phyloP scores from a whole-genome alignment of 2,329 filamentous ascomycete genomes.

The Allantophomopsis cytisporea region DNA sequence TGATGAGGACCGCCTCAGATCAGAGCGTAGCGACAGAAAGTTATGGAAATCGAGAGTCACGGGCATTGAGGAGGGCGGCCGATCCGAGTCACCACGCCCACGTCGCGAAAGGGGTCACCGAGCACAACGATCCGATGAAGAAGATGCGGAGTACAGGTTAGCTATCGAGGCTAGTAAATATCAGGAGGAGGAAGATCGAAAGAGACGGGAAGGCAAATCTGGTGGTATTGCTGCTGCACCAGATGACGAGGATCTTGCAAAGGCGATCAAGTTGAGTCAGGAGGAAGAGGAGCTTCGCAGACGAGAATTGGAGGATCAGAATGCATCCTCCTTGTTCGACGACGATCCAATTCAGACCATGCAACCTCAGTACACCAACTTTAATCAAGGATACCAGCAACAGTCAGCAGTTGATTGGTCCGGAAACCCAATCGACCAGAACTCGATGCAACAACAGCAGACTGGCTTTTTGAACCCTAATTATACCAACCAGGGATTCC shows the following conservation, averaged over 20 bases:
- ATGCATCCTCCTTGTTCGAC: constrained; percentile 80
- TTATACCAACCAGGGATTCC: constrained; percentile 39
- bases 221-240: constrained; percentile 26
- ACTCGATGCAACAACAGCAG: constrained; percentile 59
- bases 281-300: constrained; percentile 86
- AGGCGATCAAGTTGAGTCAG: constrained; percentile 88
- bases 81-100: constrained; percentile 28
- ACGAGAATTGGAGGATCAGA: constrained; percentile 75
- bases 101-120: constrained; percentile 31
- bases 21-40: constrained; percentile 81
- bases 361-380: constrained; percentile 71
- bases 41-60: constrained; percentile 95
- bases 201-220: constrained; percentile 49
- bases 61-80: constrained; percentile 71
- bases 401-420: constrained; percentile 95
- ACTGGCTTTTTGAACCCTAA: constrained; percentile 55
- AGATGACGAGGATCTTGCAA: constrained; percentile 81
- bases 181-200: constrained; percentile 82
- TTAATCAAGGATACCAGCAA: constrained; percentile 96
- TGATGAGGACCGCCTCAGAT: constrained; percentile 84
- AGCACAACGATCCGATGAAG: constrained; percentile 51
- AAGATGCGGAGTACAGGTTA: constrained; percentile 80
- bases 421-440: constrained; percentile 80
- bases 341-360: constrained; percentile 44
- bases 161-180: constrained; percentile 91